A percentile compares a stretch with the other conserved stretches of the same genome.
These are phyloP conservation scores for Trichocladium uniseriatum DNA, from an alignment of 495 filamentous ascomycete genomes.

Conservation along the genomic window DNA sequence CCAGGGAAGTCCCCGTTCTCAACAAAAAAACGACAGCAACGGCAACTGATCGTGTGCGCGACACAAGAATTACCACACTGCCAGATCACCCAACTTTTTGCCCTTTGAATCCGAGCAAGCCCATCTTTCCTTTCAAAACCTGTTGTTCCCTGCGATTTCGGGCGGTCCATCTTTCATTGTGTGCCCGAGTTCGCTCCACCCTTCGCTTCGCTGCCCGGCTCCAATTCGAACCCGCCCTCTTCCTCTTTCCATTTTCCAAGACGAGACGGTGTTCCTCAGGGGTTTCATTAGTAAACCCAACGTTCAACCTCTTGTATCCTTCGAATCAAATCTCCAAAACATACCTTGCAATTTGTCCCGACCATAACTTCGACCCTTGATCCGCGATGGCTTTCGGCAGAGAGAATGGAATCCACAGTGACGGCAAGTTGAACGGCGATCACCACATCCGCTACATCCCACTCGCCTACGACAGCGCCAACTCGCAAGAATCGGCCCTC, in stretches of 20 bases:
- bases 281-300: too few species aligned
- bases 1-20: not conserved
- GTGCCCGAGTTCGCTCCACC: not conserved
- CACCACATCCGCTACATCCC: conserved; percentile 50
- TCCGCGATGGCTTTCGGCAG: conserved; percentile 20
- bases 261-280: too few species aligned
- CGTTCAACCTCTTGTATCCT: not conserved
- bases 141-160: not conserved
- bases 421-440: conserved; percentile 18
- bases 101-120: not conserved
- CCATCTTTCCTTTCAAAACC: not conserved
- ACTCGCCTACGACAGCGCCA: conserved; percentile 63
- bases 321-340: too few species aligned
- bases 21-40: not conserved
- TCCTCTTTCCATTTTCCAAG: not conserved
- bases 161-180: too few species aligned
- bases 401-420: conserved; percentile 18
- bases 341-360: not conserved
- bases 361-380: not conserved
- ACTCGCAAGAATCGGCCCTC: conserved; percentile 66
- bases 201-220: not conserved
- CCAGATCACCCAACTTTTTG: too few species aligned
- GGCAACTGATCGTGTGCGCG: conserved; percentile 7
- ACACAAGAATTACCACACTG: not conserved
- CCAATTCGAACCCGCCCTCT: not conserved